Percentiles rank a stretch among this genome's conserved stretches.
Conservation (phyloP, 2,329 filamentous ascomycete genomes). For the Kalmusia sp. region DNA sequence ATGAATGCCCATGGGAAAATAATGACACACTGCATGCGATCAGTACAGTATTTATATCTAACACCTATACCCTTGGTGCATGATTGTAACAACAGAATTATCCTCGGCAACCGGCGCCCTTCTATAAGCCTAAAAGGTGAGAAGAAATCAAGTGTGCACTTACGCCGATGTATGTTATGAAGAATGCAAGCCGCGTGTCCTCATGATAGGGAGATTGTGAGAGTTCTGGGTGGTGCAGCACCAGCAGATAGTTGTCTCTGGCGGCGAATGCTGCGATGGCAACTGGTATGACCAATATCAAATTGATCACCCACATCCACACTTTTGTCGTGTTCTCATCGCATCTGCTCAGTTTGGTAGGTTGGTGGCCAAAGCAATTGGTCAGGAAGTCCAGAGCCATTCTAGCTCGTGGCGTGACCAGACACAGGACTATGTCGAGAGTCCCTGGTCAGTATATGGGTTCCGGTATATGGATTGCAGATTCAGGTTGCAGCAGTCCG, state of each 20-base stretch:
- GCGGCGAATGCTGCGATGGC: conserved; percentile 17
- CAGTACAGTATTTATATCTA: too few species aligned
- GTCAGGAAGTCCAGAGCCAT: conserved; percentile 17
- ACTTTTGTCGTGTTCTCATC: conserved; percentile 10
- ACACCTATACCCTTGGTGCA: too few species aligned
- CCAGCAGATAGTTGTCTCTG: conserved; percentile 6
- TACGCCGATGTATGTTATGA: conserved; percentile 19
- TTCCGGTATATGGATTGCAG: background rate
- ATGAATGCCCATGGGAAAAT: conserved; percentile 23
- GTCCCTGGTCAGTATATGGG: background rate
- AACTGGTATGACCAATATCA: conserved; percentile 15
- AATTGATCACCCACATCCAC: conserved; percentile 15
- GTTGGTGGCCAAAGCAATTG: conserved; percentile 19
- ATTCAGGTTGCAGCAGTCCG: background rate
- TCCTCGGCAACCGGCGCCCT: too few species aligned
- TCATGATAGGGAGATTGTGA: conserved; percentile 12
- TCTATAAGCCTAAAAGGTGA: background rate
- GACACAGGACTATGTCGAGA: too few species aligned
- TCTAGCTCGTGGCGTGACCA: background rate
- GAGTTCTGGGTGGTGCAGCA: conserved; percentile 13
- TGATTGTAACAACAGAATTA: too few species aligned
- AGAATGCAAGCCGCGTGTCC: conserved; percentile 13
- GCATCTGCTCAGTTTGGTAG: conserved; percentile 10
- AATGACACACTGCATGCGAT: conserved; percentile 11
- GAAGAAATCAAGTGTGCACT: conserved; percentile 1